Evolutionary conservation across 1,284 basidiomycete species (phyloP).

Genomic region (Sanghuangporus weigelae): DNA sequence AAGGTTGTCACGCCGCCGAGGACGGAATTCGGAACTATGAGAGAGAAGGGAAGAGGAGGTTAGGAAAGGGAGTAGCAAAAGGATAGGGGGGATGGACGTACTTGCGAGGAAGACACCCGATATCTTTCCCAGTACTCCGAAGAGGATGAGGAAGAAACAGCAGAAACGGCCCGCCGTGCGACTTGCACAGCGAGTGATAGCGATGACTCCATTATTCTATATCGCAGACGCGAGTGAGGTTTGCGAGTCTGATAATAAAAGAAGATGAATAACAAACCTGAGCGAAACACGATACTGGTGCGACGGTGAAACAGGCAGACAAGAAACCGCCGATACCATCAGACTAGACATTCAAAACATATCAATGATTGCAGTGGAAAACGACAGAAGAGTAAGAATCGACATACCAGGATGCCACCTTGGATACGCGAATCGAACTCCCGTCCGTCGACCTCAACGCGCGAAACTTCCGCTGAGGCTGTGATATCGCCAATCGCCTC

Average conservation of each 20-base stretch:
- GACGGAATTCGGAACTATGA: constrained; percentile 66
- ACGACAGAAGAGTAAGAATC: constrained; percentile 9
- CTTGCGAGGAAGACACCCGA: constrained; percentile 75
- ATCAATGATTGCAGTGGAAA: background rate
- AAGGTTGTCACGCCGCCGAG: constrained; percentile 78
- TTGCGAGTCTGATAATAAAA: background rate
- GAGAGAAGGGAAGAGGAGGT: background rate
- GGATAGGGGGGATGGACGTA: constrained; percentile 25
- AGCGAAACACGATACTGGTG: constrained; percentile 76
- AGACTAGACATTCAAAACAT: constrained; percentile 33
- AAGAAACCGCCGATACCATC: constrained; percentile 74
- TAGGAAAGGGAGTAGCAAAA: background rate
- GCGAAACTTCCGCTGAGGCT: constrained; percentile 77
- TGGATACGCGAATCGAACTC: constrained; percentile 79
- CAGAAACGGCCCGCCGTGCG: constrained; percentile 69
- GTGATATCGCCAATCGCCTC: constrained; percentile 88
- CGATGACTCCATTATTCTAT: constrained; percentile 78
- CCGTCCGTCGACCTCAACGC: constrained; percentile 58
- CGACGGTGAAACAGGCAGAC: constrained; percentile 76
- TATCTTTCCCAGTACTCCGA: constrained; percentile 74
- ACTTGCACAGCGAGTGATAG: constrained; percentile 75
- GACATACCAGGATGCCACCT: constrained; percentile 72
- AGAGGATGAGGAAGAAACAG: constrained; percentile 66
- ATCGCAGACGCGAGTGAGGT: background rate
- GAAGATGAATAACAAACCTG: constrained; percentile 36